A percentile compares a stretch with the other conserved stretches of the same genome.
Evolutionary conservation across 345 rosid genomes (phyloP).

Genomic region (Abelmoschus esculentus): DNA sequence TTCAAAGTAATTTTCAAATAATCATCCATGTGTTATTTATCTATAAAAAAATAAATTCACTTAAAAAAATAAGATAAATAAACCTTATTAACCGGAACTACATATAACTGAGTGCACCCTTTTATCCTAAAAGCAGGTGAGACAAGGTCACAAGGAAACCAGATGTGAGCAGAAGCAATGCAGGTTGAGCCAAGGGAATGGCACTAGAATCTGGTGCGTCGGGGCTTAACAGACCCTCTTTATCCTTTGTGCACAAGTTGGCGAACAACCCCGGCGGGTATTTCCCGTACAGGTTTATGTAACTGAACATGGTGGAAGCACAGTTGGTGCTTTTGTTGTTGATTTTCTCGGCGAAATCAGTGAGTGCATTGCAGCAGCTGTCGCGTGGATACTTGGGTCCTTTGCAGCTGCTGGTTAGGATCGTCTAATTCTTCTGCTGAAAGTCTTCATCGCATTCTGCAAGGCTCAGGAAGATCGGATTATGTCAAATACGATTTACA

Average conservation of each 20-base stretch:
- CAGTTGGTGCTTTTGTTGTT: slow-evolving; percentile 49
- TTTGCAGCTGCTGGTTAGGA: slow-evolving; percentile 60
- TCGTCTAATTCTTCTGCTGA: slow-evolving; percentile 50
- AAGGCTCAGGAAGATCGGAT: neutral
- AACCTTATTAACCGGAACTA: no score
- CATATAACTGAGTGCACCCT: no score
- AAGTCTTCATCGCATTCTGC: slow-evolving; percentile 57
- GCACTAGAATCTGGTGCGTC: neutral
- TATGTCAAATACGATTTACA: no score
- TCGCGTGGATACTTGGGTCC: slow-evolving; percentile 63
- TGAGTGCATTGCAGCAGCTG: slow-evolving; percentile 47
- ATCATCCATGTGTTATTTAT: no score
- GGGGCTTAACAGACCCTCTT: slow-evolving; percentile 50
- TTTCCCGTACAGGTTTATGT: slow-evolving; percentile 69
- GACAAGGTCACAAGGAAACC: slow-evolving; percentile 5
- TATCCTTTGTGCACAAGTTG: slow-evolving; percentile 48
- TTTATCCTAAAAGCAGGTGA: no score
- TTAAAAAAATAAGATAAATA: no score
- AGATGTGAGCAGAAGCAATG: slow-evolving; percentile 19
- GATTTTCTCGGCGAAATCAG: slow-evolving; percentile 40
- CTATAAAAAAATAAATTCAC: no score
- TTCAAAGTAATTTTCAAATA: no score
- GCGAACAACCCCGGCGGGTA: slow-evolving; percentile 83
- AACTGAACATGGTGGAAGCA: slow-evolving; percentile 73
- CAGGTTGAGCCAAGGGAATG: neutral